Base-by-base conservation (phyloP, 1,284 basidiomycete genomes). In the Trametes versicolor region DNA sequence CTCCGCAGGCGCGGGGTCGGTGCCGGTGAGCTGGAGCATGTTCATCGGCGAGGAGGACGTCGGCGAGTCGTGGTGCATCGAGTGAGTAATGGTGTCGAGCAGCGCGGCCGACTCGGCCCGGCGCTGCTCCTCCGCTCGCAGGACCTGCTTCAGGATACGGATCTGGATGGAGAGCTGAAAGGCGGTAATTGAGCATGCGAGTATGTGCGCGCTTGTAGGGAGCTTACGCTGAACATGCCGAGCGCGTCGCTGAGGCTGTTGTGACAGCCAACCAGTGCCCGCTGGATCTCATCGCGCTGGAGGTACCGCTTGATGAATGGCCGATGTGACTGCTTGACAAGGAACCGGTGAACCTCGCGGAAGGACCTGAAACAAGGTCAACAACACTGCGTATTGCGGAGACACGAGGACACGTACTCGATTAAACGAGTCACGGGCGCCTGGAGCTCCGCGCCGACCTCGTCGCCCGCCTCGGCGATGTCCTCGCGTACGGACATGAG, bases 221-320 rank as follows among this genome's bases (percentile, higher is more conserved):
- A 2, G 58, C 64, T 13, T 36, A 67, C 69, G 54, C 69, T 67
- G 63, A 69, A 68, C 70, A 70, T 72, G 66, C 67, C 63, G 19
- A 70, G 58, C 1, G 69, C 64, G 47, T 72, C 68, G 9, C 56
- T 70, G 23, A 72, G 63, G 6, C 76, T 77, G 2, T 78, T 79
- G 70, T 89, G 82, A 65, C 89, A 92, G 1, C 76, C 80, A 8
- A 74, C 68, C 41, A 92, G 85, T 57, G 84, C 84, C 25, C 80
- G 78, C 23, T 83, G 75, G 50, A 92, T 90, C 69, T 94, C 90
- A 43, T 92, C 89, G 41, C 91, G 84, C 74, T 89, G 89, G 55
- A 94, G 81, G 74, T 93, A 94, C 2, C 91, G 83, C 77, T 93
- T 93, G 67, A 95, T 76, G 79, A 94, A 94, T 0, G 92, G 90